These are phyloP conservation scores for Arthroderma sp. DNA, from an alignment of 2,329 filamentous ascomycete genomes.

Conservation along the genomic window DNA sequence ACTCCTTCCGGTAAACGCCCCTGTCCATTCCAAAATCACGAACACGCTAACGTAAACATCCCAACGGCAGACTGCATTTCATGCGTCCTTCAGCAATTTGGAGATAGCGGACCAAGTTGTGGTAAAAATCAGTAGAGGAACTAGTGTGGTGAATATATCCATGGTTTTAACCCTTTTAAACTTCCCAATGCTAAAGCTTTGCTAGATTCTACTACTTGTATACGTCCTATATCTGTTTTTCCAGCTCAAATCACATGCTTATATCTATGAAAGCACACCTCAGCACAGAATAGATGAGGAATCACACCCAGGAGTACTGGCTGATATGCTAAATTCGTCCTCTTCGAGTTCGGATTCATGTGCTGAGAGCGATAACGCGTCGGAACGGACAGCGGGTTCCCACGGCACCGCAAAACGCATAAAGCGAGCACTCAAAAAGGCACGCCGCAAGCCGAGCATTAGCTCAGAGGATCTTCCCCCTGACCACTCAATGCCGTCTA, in stretches of 20 bases:
- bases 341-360: constrained; percentile 36
- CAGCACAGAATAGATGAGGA: constrained; percentile 90
- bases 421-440: constrained; percentile 59
- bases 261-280: constrained; percentile 78
- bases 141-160: constrained; percentile 55
- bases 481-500: neutral
- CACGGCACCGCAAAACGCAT: constrained; percentile 57
- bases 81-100: constrained; percentile 63
- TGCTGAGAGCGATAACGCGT: constrained; percentile 46
- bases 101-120: constrained; percentile 54
- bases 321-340: constrained; percentile 66
- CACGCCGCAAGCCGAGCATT: constrained; percentile 63
- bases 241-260: constrained; percentile 73
- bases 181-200: neutral
- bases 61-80: constrained; percentile 60
- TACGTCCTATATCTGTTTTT: constrained; percentile 79
- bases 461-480: constrained; percentile 49
- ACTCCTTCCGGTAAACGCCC: constrained; percentile 55
- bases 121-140: constrained; percentile 75
- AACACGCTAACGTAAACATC: neutral
- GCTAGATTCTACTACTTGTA: constrained; percentile 59
- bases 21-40: neutral
- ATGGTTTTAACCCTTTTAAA: neutral
- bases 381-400: constrained; percentile 53
- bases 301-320: constrained; percentile 69